These are phyloP conservation scores for Wickerhamia fluorescens DNA, from an alignment of 805 yeast genomes.

Conservation along the genomic window DNA sequence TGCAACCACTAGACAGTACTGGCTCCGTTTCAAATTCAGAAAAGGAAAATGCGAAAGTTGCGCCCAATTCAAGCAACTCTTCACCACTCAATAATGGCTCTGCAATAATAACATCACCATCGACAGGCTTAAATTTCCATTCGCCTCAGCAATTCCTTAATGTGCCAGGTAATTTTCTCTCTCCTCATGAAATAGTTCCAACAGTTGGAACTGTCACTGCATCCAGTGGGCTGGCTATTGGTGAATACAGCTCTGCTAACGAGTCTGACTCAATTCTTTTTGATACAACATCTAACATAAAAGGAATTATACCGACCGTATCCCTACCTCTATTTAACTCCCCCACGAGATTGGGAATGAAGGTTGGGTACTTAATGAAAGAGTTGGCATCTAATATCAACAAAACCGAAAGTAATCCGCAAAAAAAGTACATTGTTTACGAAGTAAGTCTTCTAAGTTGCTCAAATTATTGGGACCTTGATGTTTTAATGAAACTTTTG, in stretches of 20 bases:
- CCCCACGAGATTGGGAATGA: slow-evolving; percentile 61
- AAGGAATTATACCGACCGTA: slow-evolving; percentile 51
- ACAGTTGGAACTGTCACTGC: too few relatives aligned
- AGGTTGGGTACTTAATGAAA: slow-evolving; percentile 60
- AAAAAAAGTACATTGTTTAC: slow-evolving; percentile 27
- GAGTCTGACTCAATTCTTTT: slow-evolving; percentile 21
- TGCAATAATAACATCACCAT: slow-evolving; percentile 24
- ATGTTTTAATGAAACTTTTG: slow-evolving; percentile 46
- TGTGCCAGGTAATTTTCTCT: slow-evolving; percentile 24
- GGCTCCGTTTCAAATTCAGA: neutral
- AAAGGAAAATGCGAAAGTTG: slow-evolving; percentile 1
- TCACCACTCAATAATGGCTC: slow-evolving; percentile 16
- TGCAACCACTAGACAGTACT: neutral
- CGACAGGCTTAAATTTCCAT: slow-evolving; percentile 22
- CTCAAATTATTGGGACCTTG: slow-evolving; percentile 56
- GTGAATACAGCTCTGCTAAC: slow-evolving; percentile 1
- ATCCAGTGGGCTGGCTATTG: slow-evolving; percentile 3
- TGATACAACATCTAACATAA: slow-evolving; percentile 44
- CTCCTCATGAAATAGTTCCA: slow-evolving; percentile 21
- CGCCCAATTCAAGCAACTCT: too few relatives aligned
- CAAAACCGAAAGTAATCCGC: slow-evolving; percentile 1
- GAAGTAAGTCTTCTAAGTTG: slow-evolving; percentile 70
- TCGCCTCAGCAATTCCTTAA: slow-evolving; percentile 33
- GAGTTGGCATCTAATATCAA: slow-evolving; percentile 13
- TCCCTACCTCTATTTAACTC: slow-evolving; percentile 66